Base-by-base conservation (phyloP, 140 eudicot genomes). In the Oenanthe javanica region DNA sequence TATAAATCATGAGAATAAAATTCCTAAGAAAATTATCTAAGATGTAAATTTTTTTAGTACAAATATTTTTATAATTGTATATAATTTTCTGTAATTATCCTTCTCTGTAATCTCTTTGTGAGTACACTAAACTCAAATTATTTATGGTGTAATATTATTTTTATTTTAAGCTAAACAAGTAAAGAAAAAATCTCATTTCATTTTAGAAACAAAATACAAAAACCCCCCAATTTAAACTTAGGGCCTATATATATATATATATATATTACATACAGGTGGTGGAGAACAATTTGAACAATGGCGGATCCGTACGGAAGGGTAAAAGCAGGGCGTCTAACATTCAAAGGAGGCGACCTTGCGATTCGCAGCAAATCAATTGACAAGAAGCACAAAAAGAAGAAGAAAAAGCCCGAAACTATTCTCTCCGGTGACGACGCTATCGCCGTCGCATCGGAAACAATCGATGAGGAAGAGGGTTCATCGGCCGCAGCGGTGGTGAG, bases 271-370 rank as follows among this genome's bases (percentile, higher is more conserved):
- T 6, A 73, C 16, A 19, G 40, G 40, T 36, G 36, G 9, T 47
- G 13, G 40, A 38, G 31, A 15, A 25, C 45, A 45, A 21, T 0
- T 5, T 72, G 2, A 42, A 15, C 36, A 48, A 90, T 90, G 95
- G 87, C 97, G 74, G 97, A 93, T 78, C 92, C 99, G 27, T 95
- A 95, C 91, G 96, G 90, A 80, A 86, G 84, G 77, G 99, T 89
- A 72, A 89, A 87, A 79, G 92, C 89, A 66, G 99, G 99, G 45
- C 84, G 99, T 79, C 84, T 94, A 36, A 89, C 88, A 80, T 94
- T 92, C 92, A 94, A 94, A 81, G 99, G 97, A 12, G 97, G 97
- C 69, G 86, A 81, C 76, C 81, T 94, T 51, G 98, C 98, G 48
- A 79, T 87, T 43, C 86, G 89, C 50, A 78, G 81, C 85, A 90